These are phyloP conservation scores for Paramecium sexaurelia DNA, from an alignment of 73 alveolate genomes.

Conservation along the genomic window DNA sequence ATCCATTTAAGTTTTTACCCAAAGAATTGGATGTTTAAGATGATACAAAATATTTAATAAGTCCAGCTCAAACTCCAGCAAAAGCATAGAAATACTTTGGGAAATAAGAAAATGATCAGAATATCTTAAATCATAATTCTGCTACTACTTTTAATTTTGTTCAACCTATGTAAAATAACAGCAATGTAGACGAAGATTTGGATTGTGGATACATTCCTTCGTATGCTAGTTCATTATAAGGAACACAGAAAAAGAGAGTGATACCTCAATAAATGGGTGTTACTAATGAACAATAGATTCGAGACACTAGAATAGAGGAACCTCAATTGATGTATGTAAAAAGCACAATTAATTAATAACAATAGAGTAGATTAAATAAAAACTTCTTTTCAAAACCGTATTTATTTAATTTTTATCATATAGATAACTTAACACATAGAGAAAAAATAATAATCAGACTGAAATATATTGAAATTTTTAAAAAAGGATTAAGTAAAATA, in stretches of 20 bases:
- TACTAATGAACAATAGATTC: neutral
- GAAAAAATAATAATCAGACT: neutral
- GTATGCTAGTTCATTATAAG: neutral
- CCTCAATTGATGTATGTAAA: neutral
- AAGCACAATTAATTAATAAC: neutral
- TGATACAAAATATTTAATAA: neutral
- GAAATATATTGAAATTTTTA: neutral
- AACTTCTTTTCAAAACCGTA: constrained; percentile 28
- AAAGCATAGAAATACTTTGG: neutral
- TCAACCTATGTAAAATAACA: neutral
- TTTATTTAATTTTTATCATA: neutral
- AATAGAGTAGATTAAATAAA: neutral
- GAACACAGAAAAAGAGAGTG: neutral
- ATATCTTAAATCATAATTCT: neutral
- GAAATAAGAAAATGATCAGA: neutral
- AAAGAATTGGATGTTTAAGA: constrained; percentile 10
- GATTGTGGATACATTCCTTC: constrained; percentile 54
- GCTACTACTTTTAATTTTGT: neutral
- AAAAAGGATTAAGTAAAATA: neutral
- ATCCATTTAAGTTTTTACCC: constrained; percentile 27
- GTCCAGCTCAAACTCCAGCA: constrained; percentile 49
- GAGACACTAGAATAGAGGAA: neutral
- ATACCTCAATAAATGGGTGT: neutral
- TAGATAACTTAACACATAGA: neutral
- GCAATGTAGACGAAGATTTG: constrained; percentile 15